Evolutionary conservation across 2,329 filamentous ascomycete genomes (phyloP).

Genomic region (Beauveria medogensis): DNA sequence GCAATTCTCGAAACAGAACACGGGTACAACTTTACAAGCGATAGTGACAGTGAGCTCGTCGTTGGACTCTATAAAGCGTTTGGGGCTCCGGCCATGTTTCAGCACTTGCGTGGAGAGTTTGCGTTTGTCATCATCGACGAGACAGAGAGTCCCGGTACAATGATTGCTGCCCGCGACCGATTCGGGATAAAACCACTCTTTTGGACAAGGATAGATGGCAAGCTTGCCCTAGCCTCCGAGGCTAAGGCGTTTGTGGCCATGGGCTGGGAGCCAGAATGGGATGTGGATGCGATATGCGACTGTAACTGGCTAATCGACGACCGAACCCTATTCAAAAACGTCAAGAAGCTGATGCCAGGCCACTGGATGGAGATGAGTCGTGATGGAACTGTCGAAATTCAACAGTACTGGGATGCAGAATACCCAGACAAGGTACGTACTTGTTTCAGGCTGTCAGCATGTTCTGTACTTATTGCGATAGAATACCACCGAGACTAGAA

Average conservation of each 20-base stretch:
- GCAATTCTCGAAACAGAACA: slow-evolving; percentile 22
- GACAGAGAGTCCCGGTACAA: slow-evolving; percentile 10
- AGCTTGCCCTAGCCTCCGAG: slow-evolving; percentile 42
- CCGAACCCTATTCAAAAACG: slow-evolving; percentile 41
- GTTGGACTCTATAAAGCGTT: slow-evolving; percentile 30
- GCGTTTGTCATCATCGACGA: slow-evolving; percentile 30
- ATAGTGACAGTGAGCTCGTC: slow-evolving; percentile 44
- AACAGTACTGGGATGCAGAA: slow-evolving; percentile 44
- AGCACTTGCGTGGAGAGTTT: slow-evolving; percentile 5
- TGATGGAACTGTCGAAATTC: slow-evolving; percentile 29
- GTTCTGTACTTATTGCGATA: not conserved
- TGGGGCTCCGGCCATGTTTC: not conserved
- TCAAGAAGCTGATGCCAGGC: slow-evolving; percentile 35
- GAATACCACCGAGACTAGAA: not conserved
- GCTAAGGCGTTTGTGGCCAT: slow-evolving; percentile 44
- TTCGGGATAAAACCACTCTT: slow-evolving; percentile 51
- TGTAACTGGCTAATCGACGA: slow-evolving; percentile 35
- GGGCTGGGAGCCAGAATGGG: slow-evolving; percentile 46
- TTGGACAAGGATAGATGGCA: slow-evolving; percentile 33
- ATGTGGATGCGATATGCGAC: slow-evolving; percentile 36
- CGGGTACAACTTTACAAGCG: slow-evolving; percentile 36
- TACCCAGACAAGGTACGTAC: slow-evolving; percentile 41
- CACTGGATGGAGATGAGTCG: slow-evolving; percentile 31
- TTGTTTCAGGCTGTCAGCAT: not conserved
- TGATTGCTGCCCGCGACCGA: slow-evolving; percentile 44